These are phyloP conservation scores for Exophiala oligosperma DNA, from an alignment of 2,329 filamentous ascomycete species.

Conservation along the genomic window DNA sequence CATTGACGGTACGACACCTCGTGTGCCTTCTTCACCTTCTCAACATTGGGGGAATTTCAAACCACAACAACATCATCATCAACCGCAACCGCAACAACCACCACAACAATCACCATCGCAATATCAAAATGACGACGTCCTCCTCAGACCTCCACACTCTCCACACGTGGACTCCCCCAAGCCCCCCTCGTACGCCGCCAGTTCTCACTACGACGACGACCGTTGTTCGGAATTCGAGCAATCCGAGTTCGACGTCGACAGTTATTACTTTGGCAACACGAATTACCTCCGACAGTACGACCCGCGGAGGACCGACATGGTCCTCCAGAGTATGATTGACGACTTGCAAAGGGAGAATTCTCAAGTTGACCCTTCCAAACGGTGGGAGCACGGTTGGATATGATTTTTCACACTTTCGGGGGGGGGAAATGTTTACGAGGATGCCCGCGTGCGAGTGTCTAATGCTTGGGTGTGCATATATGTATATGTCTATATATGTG, in stretches of 20 bases:
- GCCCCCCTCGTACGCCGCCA: conserved; percentile 3
- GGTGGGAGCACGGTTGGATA: conserved; percentile 2
- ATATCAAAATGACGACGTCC: background rate
- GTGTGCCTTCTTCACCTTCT: background rate
- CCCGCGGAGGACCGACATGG: conserved; percentile 7
- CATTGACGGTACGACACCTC: conserved; percentile 1
- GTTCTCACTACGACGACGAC: conserved; percentile 14
- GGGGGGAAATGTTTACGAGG: no score
- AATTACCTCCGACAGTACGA: background rate
- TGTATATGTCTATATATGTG: no score
- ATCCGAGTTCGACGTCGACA: conserved; percentile 18
- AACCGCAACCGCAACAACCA: background rate
- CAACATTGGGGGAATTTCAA: background rate
- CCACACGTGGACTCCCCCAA: background rate
- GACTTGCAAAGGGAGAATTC: conserved; percentile 13
- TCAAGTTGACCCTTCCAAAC: background rate
- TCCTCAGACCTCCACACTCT: background rate
- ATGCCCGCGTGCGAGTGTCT: no score
- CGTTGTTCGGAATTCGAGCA: conserved; percentile 9
- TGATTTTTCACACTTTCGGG: background rate
- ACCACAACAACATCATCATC: background rate
- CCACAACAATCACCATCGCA: background rate
- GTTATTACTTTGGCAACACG: conserved; percentile 13
- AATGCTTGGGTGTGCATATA: no score
- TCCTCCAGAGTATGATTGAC: conserved; percentile 18